Conservation (phyloP, 192 early-diverging fungal genomes). For the Linnemannia hyalina region DNA sequence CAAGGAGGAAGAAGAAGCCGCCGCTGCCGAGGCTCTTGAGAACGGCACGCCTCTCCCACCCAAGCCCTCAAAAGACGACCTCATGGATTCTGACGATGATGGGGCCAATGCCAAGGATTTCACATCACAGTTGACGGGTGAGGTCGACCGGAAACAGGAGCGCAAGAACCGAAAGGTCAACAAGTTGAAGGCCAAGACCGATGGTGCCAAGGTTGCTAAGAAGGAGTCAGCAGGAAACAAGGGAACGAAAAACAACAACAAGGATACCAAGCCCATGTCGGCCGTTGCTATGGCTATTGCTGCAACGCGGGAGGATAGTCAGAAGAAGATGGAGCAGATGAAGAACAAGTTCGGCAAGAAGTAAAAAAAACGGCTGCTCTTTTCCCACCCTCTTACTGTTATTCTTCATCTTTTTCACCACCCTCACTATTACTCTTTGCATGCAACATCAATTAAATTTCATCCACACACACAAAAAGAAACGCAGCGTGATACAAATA, state of each 20-base stretch:
- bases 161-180: conserved; percentile 57
- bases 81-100: conserved; percentile 38
- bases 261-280: conserved; percentile 33
- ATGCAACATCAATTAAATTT: neutral
- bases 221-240: neutral
- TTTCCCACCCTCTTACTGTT: neutral
- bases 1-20: conserved; percentile 49
- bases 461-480: neutral
- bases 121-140: conserved; percentile 48
- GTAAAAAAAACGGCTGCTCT: neutral
- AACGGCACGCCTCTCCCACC: conserved; percentile 40
- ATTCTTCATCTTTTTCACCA: neutral
- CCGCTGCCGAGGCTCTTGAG: conserved; percentile 34
- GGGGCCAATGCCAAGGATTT: conserved; percentile 27
- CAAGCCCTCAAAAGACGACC: conserved; percentile 6
- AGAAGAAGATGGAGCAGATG: conserved; percentile 41
- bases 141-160: conserved; percentile 57
- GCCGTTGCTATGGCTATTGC: conserved; percentile 50
- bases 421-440: neutral
- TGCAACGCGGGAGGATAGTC: conserved; percentile 21
- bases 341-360: conserved; percentile 52
- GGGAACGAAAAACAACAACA: conserved; percentile 5
- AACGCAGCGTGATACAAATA: neutral
- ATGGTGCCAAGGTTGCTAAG: conserved; percentile 42
- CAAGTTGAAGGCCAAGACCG: conserved; percentile 56